Base-by-base conservation (phyloP, 257 asterid genomes). In the Verbena officinalis region DNA sequence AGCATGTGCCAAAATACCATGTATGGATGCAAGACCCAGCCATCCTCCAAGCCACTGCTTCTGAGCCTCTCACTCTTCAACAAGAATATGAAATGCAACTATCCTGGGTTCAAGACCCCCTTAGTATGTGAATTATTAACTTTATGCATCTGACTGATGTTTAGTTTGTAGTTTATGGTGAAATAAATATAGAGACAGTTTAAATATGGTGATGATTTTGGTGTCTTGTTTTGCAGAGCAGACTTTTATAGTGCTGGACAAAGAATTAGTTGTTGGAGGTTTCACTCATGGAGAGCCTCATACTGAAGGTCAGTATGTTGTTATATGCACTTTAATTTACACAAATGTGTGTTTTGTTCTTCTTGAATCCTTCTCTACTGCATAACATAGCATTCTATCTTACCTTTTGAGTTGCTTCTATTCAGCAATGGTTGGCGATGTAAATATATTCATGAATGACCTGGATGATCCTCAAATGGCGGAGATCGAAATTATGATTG, bases 341-440 rank as follows among this genome's bases (percentile, higher is more conserved):
- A 20, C 43, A 52, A 30, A 44, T 22, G 23, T 49, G 57, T 61
- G 44, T 53, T 44, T 44, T 22, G 46, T 30, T 51, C 60, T 49
- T 10, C 13, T n/a, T 22, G 52, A 45, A 23, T 49, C 52, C 40
- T 46, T 46, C 5, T 23, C 17, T 52, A 23, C 8, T 22, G 38
- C 65, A 13, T 53, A 33, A 5, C 27, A 34, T 53, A 22, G 0
- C 54, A 19, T 27, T 54, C n/a, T n/a, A n/a, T n/a, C 79, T 77
- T 62, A 77, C 23, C 24, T 55, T 54, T 42, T 20, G 0, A 12
- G 21, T 6, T 68, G 54, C 22, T 55, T 59, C 49, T 69, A 74
- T 67, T 51, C 91, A 88, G 98, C 96, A 55, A 91, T 91, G 96
- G 86, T 86, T 70, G 98, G 98, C 62, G 96, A 91, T 72, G 96